phyloP scores from a whole-genome alignment of 202 grass and related monocot genomes.

The Setaria viridis region DNA sequence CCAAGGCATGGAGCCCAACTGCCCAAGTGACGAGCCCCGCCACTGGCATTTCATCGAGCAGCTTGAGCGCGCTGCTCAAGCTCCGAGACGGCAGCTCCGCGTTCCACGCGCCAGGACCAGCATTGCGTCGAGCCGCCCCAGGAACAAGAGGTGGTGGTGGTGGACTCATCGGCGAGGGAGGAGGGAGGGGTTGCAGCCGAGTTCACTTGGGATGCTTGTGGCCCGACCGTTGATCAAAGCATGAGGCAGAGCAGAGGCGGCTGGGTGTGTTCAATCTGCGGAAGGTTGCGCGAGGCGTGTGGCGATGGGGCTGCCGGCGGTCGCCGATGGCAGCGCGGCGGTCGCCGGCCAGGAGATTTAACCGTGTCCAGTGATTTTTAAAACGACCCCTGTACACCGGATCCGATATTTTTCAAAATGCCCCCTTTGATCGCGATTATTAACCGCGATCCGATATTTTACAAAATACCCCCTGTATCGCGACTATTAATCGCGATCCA shows the following conservation, averaged over 20 bases:
- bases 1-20: background rate
- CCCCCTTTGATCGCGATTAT: too few species aligned
- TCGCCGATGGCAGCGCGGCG: background rate
- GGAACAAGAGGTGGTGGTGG: background rate
- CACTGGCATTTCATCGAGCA: constrained; percentile 2
- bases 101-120: background rate
- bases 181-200: background rate
- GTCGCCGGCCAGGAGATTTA: background rate
- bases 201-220: background rate
- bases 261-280: background rate
- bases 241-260: background rate
- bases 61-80: background rate
- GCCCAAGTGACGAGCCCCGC: background rate
- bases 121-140: background rate
- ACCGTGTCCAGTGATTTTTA: background rate
- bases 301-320: background rate
- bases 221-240: background rate
- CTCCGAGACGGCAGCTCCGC: background rate
- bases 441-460: background rate
- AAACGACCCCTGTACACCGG: background rate
- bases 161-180: background rate
- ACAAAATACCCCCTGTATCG: background rate
- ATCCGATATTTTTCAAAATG: background rate
- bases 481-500: background rate
- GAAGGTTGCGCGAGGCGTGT: background rate